phyloP scores from a whole-genome alignment of 2,329 filamentous ascomycete species.

The Pseudogymnoascus sp. region DNA sequence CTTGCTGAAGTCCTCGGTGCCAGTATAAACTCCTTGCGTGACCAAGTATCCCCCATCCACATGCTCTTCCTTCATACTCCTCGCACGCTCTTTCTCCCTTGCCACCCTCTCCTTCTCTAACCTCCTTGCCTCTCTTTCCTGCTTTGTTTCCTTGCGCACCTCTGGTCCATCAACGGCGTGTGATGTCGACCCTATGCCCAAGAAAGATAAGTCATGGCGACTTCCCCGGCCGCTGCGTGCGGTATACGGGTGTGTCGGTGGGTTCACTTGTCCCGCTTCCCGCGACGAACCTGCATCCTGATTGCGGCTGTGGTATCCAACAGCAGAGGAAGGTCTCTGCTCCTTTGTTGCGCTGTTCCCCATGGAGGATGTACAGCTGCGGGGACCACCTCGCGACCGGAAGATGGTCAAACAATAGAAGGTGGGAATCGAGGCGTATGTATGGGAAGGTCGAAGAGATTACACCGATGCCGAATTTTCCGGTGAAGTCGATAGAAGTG shows the following conservation, averaged over 20 bases:
- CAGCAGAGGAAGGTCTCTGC: slow-evolving; percentile 1
- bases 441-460: background rate
- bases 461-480: slow-evolving; percentile 5
- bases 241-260: slow-evolving; percentile 18
- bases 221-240: slow-evolving; percentile 22
- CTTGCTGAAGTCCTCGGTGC: slow-evolving; percentile 89
- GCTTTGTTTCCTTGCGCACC: slow-evolving; percentile 73
- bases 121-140: slow-evolving; percentile 80
- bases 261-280: slow-evolving; percentile 14
- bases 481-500: background rate
- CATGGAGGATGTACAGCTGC: slow-evolving; percentile 9
- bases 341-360: slow-evolving; percentile 12
- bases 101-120: slow-evolving; percentile 71
- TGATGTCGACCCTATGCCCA: slow-evolving; percentile 23
- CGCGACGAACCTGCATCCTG: slow-evolving; percentile 17
- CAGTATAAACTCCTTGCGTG: slow-evolving; percentile 88
- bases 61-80: slow-evolving; percentile 83
- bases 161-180: slow-evolving; percentile 22
- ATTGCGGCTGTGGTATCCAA: background rate
- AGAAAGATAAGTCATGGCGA: slow-evolving; percentile 25
- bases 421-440: background rate
- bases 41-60: slow-evolving; percentile 93
- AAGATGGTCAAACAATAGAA: slow-evolving; percentile 3
- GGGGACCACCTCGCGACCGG: slow-evolving; percentile 6
- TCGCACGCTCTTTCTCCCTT: slow-evolving; percentile 75